Conservation (phyloP, 2,329 filamentous ascomycete genomes). For the Neofusicoccum kwambonambiense region DNA sequence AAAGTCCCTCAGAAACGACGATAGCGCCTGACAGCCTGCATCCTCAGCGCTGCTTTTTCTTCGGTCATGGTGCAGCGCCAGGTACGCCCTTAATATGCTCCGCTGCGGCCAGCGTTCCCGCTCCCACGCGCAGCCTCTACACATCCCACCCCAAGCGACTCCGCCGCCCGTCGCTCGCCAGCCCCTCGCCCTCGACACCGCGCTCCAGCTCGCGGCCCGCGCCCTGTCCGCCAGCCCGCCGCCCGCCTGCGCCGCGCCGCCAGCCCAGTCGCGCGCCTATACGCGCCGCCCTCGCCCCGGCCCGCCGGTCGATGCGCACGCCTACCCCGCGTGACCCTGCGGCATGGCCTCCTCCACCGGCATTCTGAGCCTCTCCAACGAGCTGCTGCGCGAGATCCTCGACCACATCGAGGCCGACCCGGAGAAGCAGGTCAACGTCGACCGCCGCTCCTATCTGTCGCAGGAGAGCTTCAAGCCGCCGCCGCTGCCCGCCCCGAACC, state of each 20-base stretch:
- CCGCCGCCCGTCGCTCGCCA: background rate
- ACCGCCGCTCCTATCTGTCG: constrained; percentile 51
- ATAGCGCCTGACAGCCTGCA: constrained; percentile 22
- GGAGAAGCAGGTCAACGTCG: constrained; percentile 50
- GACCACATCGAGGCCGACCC: constrained; percentile 53
- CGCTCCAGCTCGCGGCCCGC: background rate
- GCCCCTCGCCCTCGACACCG: background rate
- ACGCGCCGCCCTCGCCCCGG: background rate
- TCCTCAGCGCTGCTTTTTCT: constrained; percentile 16
- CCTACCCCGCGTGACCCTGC: constrained; percentile 29
- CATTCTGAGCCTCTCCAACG: constrained; percentile 46
- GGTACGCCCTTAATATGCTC: constrained; percentile 13
- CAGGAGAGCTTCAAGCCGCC: constrained; percentile 52
- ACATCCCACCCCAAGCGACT: background rate
- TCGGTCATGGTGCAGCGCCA: constrained; percentile 5
- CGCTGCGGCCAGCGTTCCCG: background rate
- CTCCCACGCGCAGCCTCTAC: background rate
- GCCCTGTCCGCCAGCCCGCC: background rate
- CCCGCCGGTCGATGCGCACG: constrained; percentile 27
- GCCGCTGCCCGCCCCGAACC: constrained; percentile 41
- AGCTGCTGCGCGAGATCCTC: constrained; percentile 51
- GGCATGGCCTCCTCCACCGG: constrained; percentile 26
- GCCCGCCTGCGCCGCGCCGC: background rate
- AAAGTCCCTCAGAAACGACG: constrained; percentile 16
- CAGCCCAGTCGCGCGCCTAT: background rate